Evolutionary conservation across 257 asterid genomes (phyloP).

Genomic region (Przewalskia tangutica): DNA sequence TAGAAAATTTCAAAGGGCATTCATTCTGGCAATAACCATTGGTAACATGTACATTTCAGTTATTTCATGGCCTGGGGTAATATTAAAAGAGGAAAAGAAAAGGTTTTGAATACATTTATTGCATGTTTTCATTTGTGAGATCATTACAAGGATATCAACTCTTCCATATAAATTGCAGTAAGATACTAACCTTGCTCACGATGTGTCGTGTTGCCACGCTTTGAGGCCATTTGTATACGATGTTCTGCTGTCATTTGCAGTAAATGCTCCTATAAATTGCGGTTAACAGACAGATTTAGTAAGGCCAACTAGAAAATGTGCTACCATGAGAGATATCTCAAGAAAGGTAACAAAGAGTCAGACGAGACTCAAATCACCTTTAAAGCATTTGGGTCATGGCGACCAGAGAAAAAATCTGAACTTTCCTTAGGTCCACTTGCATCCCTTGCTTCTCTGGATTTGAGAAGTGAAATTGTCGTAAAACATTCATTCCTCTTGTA

Average conservation of each 20-base stretch:
- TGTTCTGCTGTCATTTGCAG: constrained; percentile 71
- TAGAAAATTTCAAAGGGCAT: not conserved
- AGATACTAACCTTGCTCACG: constrained; percentile 54
- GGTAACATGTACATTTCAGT: not conserved
- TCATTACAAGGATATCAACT: not conserved
- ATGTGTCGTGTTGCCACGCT: constrained; percentile 58
- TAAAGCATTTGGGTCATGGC: constrained; percentile 66
- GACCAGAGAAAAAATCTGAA: constrained; percentile 64
- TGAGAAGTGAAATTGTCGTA: constrained; percentile 10
- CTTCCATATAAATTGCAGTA: not conserved
- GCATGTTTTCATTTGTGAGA: not conserved
- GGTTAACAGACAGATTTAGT: not conserved
- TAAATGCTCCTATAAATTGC: constrained; percentile 65
- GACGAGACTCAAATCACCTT: constrained; percentile 41
- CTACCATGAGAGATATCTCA: not conserved
- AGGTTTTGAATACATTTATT: not conserved
- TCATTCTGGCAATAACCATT: not conserved
- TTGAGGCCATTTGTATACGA: constrained; percentile 62
- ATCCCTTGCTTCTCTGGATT: constrained; percentile 50
- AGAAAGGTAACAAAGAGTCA: not conserved
- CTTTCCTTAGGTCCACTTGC: constrained; percentile 37
- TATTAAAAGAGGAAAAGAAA: not conserved
- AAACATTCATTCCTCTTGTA: constrained; percentile 3
- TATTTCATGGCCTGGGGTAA: not conserved
- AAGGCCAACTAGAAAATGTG: not conserved